A percentile compares a stretch with the other conserved stretches of the same genome.
phyloP scores from a whole-genome alignment of 495 filamentous ascomycete species.

The Daldinia childiae region DNA sequence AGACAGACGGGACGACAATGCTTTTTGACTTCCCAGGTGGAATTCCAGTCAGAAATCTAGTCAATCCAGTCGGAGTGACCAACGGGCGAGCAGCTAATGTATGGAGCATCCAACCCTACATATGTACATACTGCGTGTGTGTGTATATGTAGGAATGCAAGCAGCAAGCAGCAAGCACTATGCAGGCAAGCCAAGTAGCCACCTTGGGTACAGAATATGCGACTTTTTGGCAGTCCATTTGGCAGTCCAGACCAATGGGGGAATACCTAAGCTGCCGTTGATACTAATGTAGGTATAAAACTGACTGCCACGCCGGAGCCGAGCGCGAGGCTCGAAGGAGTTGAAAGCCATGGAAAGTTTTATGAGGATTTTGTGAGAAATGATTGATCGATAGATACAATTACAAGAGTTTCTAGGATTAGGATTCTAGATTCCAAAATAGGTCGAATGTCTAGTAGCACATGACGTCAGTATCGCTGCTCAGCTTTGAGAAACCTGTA shows the following conservation, averaged over 20 bases:
- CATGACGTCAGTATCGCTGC: conserved; percentile 35
- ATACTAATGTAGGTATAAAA: not conserved
- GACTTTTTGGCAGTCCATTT: conserved; percentile 30
- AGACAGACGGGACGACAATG: conserved; percentile 23
- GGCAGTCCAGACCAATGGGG: conserved; percentile 33
- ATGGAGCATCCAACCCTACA: conserved; percentile 29
- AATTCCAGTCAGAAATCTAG: conserved; percentile 1
- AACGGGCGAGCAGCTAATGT: conserved; percentile 1
- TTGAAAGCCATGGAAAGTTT: not conserved
- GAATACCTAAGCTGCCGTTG: not conserved
- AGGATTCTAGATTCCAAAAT: no score
- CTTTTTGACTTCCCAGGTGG: conserved; percentile 12
- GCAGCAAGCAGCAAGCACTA: conserved; percentile 9
- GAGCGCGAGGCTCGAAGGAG: conserved; percentile 9
- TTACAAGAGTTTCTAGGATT: conserved; percentile 3
- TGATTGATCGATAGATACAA: not conserved
- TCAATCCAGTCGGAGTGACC: conserved; percentile 3
- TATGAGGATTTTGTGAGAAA: not conserved
- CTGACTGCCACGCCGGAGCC: not conserved
- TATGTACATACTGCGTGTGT: no score
- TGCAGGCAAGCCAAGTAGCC: conserved; percentile 36
- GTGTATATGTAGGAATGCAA: not conserved
- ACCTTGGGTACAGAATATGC: not conserved
- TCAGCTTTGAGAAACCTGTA: not conserved
- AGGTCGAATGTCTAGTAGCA: conserved; percentile 18